These are phyloP conservation scores for Coemansia sp. DNA, from an alignment of 192 early-diverging fungal genomes.

Conservation along the genomic window DNA sequence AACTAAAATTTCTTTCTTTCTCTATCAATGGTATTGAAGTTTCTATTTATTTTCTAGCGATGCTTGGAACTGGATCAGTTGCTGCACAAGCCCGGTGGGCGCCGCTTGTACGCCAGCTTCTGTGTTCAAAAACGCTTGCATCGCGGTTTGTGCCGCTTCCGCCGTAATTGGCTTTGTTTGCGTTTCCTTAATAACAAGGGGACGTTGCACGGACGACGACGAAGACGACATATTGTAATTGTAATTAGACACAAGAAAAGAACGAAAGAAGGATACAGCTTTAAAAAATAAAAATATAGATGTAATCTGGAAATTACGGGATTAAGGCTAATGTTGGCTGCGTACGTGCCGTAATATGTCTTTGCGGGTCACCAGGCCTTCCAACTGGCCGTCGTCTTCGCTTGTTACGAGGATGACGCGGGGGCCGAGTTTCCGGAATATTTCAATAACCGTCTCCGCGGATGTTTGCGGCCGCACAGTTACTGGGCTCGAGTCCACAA, in stretches of 20 bases:
- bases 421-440: constrained; percentile 83
- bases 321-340: not conserved
- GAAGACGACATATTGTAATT: constrained; percentile 8
- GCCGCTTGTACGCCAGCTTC: constrained; percentile 42
- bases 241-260: not conserved
- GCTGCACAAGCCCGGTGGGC: constrained; percentile 28
- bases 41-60: constrained; percentile 3
- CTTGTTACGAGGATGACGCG: constrained; percentile 67
- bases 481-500: constrained; percentile 61
- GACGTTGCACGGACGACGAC: constrained; percentile 18
- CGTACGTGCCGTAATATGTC: constrained; percentile 57
- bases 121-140: constrained; percentile 23
- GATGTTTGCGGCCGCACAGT: constrained; percentile 67
- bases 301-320: not conserved
- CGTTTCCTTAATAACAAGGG: constrained; percentile 32
- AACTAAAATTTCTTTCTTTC: constrained; percentile 8
- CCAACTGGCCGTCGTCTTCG: constrained; percentile 57
- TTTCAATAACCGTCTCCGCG: constrained; percentile 72
- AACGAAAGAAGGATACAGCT: not conserved
- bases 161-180: constrained; percentile 6
- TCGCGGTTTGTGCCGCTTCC: constrained; percentile 4
- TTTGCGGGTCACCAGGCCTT: constrained; percentile 73
- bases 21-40: not conserved
- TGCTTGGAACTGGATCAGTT: constrained; percentile 28
- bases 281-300: not conserved